These are phyloP conservation scores for Apiospora saccharicola DNA, from an alignment of 2,329 filamentous ascomycete species.

Conservation along the genomic window DNA sequence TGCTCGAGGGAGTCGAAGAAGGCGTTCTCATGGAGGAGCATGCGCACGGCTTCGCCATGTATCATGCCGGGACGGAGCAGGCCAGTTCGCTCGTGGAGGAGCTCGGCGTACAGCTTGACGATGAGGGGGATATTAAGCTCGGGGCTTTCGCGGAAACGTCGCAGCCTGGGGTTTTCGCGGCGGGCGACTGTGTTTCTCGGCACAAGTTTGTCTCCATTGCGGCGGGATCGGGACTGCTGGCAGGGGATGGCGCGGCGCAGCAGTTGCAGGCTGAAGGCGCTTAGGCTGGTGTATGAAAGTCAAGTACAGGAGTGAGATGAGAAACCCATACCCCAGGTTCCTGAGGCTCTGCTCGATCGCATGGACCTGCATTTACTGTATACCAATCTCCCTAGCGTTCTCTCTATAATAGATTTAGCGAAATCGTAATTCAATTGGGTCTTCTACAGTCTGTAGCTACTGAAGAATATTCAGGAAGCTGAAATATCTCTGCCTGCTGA, in stretches of 20 bases:
- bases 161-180: background rate
- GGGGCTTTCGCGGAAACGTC: slow-evolving; percentile 1
- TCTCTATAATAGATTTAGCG: background rate
- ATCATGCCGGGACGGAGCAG: slow-evolving; percentile 21
- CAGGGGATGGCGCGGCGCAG: background rate
- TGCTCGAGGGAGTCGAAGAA: background rate
- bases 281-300: background rate
- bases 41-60: slow-evolving; percentile 6
- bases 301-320: background rate
- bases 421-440: background rate
- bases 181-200: slow-evolving; percentile 2
- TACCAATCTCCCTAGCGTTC: background rate
- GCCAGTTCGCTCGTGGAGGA: slow-evolving; percentile 1
- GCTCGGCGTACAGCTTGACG: background rate
- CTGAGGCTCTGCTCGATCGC: background rate
- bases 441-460: background rate
- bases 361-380: background rate
- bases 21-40: background rate
- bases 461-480: background rate
- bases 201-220: slow-evolving; percentile 1
- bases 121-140: background rate
- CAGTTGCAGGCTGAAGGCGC: slow-evolving; percentile 3
- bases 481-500: background rate
- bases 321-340: no score
- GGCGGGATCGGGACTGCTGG: background rate